Conservation (phyloP, 2,329 filamentous ascomycete genomes). For the Colletotrichum chlorophyti region DNA sequence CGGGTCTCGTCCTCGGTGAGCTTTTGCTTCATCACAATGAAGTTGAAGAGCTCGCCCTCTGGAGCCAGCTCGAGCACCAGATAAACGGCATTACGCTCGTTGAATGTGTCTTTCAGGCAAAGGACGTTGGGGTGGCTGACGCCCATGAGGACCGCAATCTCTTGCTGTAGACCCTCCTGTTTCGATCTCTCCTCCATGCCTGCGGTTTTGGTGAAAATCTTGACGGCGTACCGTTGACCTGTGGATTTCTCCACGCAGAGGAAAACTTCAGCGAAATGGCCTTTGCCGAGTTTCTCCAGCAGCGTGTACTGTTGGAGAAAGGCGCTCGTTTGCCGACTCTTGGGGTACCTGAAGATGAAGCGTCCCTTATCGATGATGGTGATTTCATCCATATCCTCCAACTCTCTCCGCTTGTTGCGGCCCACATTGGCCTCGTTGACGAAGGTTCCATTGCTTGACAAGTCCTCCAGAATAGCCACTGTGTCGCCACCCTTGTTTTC, state of each 20-base stretch:
- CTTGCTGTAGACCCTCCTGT: slow-evolving; percentile 87
- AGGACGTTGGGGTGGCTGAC: slow-evolving; percentile 93
- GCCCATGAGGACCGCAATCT: slow-evolving; percentile 96
- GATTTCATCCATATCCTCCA: slow-evolving; percentile 90
- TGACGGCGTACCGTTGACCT: slow-evolving; percentile 87
- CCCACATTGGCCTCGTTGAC: slow-evolving; percentile 92
- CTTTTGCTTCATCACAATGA: slow-evolving; percentile 90
- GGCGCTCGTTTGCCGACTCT: slow-evolving; percentile 72
- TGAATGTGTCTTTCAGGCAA: slow-evolving; percentile 93
- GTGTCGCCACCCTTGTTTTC: slow-evolving; percentile 65
- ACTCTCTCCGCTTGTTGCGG: slow-evolving; percentile 87
- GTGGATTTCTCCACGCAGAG: slow-evolving; percentile 86
- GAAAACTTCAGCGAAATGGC: slow-evolving; percentile 94
- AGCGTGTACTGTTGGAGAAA: slow-evolving; percentile 90
- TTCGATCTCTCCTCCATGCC: slow-evolving; percentile 85
- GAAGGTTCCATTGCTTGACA: slow-evolving; percentile 96
- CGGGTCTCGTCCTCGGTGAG: slow-evolving; percentile 83
- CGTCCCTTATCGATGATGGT: slow-evolving; percentile 83
- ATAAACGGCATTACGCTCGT: slow-evolving; percentile 89
- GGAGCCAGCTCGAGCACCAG: slow-evolving; percentile 88
- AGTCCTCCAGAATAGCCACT: slow-evolving; percentile 84
- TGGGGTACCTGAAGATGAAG: slow-evolving; percentile 92
- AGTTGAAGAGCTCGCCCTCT: slow-evolving; percentile 95
- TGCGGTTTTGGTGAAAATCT: slow-evolving; percentile 87
- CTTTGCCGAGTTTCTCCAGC: slow-evolving; percentile 86